phyloP scores from a whole-genome alignment of 768 basidiomycete species.

The Coprinopsis sp. region DNA sequence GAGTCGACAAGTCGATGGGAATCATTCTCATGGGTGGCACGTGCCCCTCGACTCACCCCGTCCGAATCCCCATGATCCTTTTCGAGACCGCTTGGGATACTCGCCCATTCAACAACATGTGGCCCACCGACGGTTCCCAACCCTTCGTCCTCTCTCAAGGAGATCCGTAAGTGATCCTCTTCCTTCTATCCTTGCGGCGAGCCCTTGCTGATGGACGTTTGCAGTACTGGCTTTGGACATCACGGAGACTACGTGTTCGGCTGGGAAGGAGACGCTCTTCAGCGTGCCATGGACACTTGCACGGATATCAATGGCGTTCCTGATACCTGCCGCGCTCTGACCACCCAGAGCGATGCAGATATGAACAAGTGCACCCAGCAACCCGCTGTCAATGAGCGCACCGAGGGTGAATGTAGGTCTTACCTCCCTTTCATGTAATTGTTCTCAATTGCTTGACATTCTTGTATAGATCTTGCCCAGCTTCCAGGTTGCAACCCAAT shows the following conservation, averaged over 20 bases:
- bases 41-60: slow-evolving; percentile 9
- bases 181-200: neutral
- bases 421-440: neutral
- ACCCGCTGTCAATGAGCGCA: slow-evolving; percentile 5
- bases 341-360: slow-evolving; percentile 8
- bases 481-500: slow-evolving; percentile 9
- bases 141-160: slow-evolving; percentile 9
- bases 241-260: slow-evolving; percentile 13
- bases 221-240: slow-evolving; percentile 11
- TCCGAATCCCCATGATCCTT: slow-evolving; percentile 10
- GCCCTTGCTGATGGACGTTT: neutral
- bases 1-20: neutral
- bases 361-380: slow-evolving; percentile 7
- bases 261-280: slow-evolving; percentile 8
- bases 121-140: slow-evolving; percentile 10
- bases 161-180: slow-evolving; percentile 4
- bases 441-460: neutral
- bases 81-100: slow-evolving; percentile 12
- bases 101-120: slow-evolving; percentile 7
- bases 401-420: slow-evolving; percentile 7
- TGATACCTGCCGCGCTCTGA: slow-evolving; percentile 4
- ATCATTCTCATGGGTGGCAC: slow-evolving; percentile 8
- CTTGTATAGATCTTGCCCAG: neutral
- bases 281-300: slow-evolving; percentile 12
- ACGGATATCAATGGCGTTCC: slow-evolving; percentile 4